Base-by-base conservation (phyloP, 139 green algal species). In the Coccomyxa sp. region DNA sequence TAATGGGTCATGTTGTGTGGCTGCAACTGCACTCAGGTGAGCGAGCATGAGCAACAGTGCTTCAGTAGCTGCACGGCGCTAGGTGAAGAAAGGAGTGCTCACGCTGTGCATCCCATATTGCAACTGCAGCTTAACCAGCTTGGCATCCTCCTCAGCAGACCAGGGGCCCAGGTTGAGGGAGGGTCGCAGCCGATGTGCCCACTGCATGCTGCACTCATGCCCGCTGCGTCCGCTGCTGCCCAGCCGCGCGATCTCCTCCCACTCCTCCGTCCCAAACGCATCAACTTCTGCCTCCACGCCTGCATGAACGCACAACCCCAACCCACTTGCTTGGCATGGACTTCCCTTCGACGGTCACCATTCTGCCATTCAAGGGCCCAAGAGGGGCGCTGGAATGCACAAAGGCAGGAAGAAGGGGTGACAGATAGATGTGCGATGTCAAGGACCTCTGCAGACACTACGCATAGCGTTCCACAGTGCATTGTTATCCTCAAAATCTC, bases 121-220 rank as follows among this genome's bases (percentile, higher is more conserved):
- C 38, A 7, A 3, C 38, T 51, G 38, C 38, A 51, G 38, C 38
- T 51, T 3, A 9, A 79, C 27, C 84, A 87, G 57, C 18, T 60
- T 51, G 15, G 80, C 74, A 38, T 87, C 74, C 82, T 87, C 84
- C 21, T 79, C 80, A 28, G 59, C 10, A 1, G 60, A 75, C 84
- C 84, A 87, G 10, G 58, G 21, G 21, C 31, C 76, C 51, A 25
- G 14, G 27, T 79, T 84, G 32, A 68, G 28, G 13, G 60, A 51
- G 13, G 80, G 80, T 0, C 68, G 66, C 60, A 79, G 58, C 14
- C 51, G 38, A 58, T 86, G 58, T 66, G 14, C 10, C 84, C 84
- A 87, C 13, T 79, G 80, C 28, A 63, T 58, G 58, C 58, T 28
- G 74, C 67, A 79, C 3, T 84, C 84, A 7, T 57, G 27, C 28